Evolutionary conservation across 352 stramenopile species (phyloP).

Genomic region (Globisporangium nunn): DNA sequence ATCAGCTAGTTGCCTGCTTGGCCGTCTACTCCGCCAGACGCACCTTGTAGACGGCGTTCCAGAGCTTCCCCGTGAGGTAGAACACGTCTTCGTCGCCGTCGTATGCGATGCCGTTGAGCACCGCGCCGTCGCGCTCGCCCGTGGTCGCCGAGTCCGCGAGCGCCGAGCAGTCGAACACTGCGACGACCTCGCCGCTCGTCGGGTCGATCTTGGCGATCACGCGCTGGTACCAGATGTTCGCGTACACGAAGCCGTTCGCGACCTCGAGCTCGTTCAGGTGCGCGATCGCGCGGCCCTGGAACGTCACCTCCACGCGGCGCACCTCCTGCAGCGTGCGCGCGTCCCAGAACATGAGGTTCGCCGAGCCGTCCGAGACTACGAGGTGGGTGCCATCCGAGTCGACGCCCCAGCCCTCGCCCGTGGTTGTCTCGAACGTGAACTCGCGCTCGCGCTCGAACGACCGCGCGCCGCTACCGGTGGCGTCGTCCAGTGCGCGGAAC

Average conservation of each 20-base stretch:
- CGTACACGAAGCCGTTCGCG: conserved; percentile 89
- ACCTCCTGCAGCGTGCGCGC: conserved; percentile 62
- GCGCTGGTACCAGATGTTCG: conserved; percentile 93
- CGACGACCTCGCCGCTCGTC: conserved; percentile 67
- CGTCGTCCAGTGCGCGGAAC: conserved; percentile 28
- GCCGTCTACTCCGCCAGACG: conserved; percentile 35
- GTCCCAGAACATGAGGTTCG: conserved; percentile 90
- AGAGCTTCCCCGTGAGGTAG: conserved; percentile 92
- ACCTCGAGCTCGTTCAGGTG: conserved; percentile 93
- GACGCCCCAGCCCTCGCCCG: conserved; percentile 91
- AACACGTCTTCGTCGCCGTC: conserved; percentile 85
- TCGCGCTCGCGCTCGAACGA: conserved; percentile 34
- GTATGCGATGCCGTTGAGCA: conserved; percentile 94
- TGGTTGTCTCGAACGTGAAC: conserved; percentile 74
- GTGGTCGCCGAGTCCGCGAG: conserved; percentile 57
- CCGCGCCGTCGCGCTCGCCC: conserved; percentile 39
- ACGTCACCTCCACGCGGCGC: conserved; percentile 61
- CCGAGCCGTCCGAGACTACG: conserved; percentile 87
- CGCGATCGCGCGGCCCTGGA: conserved; percentile 32
- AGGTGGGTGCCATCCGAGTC: conserved; percentile 63
- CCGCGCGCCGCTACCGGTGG: conserved; percentile 14
- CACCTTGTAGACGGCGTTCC: conserved; percentile 89
- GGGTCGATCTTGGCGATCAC: conserved; percentile 92
- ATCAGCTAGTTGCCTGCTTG: neutral
- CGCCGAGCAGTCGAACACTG: conserved; percentile 82